Evolutionary conservation across 306 rosid species (phyloP), one percentile per base, ranked within the genome.

Genomic region (Lagenaria siceraria): DNA sequence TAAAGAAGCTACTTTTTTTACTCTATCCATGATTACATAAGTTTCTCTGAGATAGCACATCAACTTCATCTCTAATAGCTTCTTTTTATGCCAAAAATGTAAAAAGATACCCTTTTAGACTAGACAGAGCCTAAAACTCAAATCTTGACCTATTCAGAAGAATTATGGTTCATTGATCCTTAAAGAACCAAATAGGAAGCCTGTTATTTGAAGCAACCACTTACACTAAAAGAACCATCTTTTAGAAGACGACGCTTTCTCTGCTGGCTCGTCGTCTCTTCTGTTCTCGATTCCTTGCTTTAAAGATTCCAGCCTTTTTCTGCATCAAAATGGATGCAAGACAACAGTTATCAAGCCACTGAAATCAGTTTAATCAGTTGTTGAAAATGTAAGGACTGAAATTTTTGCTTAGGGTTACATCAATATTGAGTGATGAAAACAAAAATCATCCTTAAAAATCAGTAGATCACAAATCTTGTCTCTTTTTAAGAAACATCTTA

Each of bases 281-380:
- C 94, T 84, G 31, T 51, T 74, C 65, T 87, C 92, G 70, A 95
- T 84, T 75, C 98, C 96, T 78, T 84, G 87, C 82, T 89, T 95
- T 79, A 95, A 81, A 78, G 85, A 86, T 79, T 92, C 90, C 88
- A 92, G 80, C 81, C 96, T 87, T 81, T 84, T 89, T 82, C 97
- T 92, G 88, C 85, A 82, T 53, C n/a, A 74, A 54, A 83, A 51
- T 46, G 22, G 69, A 49, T 64, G 59, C 42, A 77, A 52, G n/a
- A 74, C 27, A 52, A 70, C 14, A 62, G 78, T 38, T 43, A 63
- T 42, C 71, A 49, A 52, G 66, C 33, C 27, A 17, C 54, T 55
- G 70, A 22, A 22, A 4, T 58, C 9, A 19, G 49, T 75, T 36
- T 56, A 40, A 22, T 14, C 19, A 3, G 51, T 36, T 13, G 52